Conservation (phyloP, 2,329 filamentous ascomycete species). For the Elsinoe arachidis region DNA sequence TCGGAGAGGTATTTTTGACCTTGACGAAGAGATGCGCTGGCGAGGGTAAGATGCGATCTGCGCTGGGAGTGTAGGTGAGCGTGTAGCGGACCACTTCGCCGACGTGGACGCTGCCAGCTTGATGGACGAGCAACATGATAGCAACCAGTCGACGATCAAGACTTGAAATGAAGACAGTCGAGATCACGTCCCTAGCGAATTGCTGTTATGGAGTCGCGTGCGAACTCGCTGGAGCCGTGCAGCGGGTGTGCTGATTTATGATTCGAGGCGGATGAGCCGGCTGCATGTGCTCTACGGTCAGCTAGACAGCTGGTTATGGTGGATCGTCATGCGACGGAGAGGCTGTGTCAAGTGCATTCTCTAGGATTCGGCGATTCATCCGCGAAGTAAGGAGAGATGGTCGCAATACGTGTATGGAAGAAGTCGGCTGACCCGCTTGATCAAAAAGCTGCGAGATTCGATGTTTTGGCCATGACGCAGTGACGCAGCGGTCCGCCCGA, state of each 20-base stretch:
- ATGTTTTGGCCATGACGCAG: not conserved
- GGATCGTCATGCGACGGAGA: not conserved
- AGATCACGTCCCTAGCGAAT: not conserved
- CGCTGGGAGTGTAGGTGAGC: conserved; percentile 80
- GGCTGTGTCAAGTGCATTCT: not conserved
- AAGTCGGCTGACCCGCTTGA: not conserved
- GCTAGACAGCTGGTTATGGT: conserved; percentile 1
- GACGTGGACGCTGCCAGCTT: conserved; percentile 83
- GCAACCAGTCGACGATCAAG: not conserved
- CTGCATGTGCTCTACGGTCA: conserved; percentile 1
- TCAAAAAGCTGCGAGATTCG: not conserved
- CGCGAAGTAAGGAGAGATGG: not conserved
- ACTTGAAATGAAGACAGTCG: too few relatives aligned
- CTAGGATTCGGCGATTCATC: not conserved
- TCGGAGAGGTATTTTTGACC: conserved; percentile 84
- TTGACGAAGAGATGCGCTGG: conserved; percentile 73
- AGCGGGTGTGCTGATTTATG: conserved; percentile 4
- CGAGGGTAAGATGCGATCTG: conserved; percentile 82
- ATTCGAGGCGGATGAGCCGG: conserved; percentile 7
- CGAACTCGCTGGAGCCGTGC: not conserved
- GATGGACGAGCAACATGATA: conserved; percentile 79
- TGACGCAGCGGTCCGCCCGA: not conserved
- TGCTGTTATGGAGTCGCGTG: not conserved
- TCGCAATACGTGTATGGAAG: not conserved
- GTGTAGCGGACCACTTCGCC: conserved; percentile 88